phyloP scores from a whole-genome alignment of 2,329 filamentous ascomycete genomes.

The Penicillium sp. region DNA sequence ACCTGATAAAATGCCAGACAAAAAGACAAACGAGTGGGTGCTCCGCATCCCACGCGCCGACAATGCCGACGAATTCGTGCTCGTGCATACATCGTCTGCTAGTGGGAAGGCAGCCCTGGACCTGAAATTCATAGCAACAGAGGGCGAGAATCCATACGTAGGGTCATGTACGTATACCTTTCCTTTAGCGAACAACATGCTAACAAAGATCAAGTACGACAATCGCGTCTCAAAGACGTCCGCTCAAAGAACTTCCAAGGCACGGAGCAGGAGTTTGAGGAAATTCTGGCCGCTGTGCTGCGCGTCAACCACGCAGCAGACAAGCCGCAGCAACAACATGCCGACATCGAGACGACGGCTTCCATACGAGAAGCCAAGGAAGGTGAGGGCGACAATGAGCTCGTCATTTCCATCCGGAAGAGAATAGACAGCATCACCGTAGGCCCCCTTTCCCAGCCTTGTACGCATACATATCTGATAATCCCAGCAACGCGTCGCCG shows the following conservation, averaged over 20 bases:
- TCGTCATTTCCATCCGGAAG: slow-evolving; percentile 41
- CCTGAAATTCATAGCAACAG: slow-evolving; percentile 54
- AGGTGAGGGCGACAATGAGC: slow-evolving; percentile 26
- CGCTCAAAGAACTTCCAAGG: slow-evolving; percentile 42
- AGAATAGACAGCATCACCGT: slow-evolving; percentile 48
- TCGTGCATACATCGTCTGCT: slow-evolving; percentile 46
- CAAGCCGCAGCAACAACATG: slow-evolving; percentile 10
- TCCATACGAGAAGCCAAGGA: slow-evolving; percentile 20
- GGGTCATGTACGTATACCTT: slow-evolving; percentile 36
- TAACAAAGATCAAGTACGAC: slow-evolving; percentile 29
- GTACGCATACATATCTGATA: neutral
- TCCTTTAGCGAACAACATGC: neutral
- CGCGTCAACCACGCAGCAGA: slow-evolving; percentile 20
- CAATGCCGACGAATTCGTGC: slow-evolving; percentile 37
- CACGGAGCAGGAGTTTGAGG: slow-evolving; percentile 39
- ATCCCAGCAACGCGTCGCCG: slow-evolving; percentile 50
- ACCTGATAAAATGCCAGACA: neutral
- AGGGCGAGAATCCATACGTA: slow-evolving; percentile 54
- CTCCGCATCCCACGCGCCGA: slow-evolving; percentile 50
- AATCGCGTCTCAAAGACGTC: slow-evolving; percentile 33
- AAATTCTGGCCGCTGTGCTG: slow-evolving; percentile 34
- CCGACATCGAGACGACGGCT: slow-evolving; percentile 32
- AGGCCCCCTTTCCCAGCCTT: slow-evolving; percentile 11
- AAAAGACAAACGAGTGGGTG: slow-evolving; percentile 32
- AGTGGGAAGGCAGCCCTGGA: slow-evolving; percentile 42